Evolutionary conservation across 129 eudicot species (phyloP).

Genomic region (Chrysanthemum seticuspe): DNA sequence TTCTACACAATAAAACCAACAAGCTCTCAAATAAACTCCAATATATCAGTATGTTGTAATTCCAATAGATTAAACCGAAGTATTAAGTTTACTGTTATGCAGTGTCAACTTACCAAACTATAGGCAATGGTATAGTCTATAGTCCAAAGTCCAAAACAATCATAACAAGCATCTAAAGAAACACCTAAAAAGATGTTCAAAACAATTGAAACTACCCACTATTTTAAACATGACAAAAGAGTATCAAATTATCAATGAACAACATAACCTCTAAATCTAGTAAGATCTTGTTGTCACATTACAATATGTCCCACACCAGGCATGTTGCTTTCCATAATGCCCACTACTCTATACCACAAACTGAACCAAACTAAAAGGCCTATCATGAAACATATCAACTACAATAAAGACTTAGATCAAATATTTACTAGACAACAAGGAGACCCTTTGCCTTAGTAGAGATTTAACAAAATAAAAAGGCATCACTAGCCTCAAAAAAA

Average conservation of each 20-base stretch:
- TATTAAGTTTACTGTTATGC: too few relatives aligned
- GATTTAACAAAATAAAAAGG: background rate
- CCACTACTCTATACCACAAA: conserved; percentile 23
- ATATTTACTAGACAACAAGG: background rate
- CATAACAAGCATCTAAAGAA: conserved; percentile 8
- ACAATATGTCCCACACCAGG: conserved; percentile 30
- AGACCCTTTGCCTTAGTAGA: background rate
- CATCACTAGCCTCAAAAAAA: background rate
- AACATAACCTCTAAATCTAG: conserved; percentile 35
- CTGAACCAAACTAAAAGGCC: conserved; percentile 5
- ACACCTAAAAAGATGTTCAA: background rate
- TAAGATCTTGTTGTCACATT: conserved; percentile 27
- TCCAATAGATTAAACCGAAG: too few relatives aligned
- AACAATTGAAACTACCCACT: conserved; percentile 14
- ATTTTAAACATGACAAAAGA: conserved; percentile 13
- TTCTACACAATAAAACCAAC: too few relatives aligned
- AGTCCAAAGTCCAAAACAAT: conserved; percentile 7
- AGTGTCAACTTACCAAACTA: background rate
- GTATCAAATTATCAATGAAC: conserved; percentile 7
- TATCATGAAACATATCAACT: conserved; percentile 10
- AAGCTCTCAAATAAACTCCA: too few relatives aligned
- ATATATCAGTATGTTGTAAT: too few relatives aligned
- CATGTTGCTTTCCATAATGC: conserved; percentile 24
- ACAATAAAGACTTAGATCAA: background rate
- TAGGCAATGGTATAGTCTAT: conserved; percentile 1